Conservation (phyloP, 176 grass and related monocot species). For the Pharus latifolius region DNA sequence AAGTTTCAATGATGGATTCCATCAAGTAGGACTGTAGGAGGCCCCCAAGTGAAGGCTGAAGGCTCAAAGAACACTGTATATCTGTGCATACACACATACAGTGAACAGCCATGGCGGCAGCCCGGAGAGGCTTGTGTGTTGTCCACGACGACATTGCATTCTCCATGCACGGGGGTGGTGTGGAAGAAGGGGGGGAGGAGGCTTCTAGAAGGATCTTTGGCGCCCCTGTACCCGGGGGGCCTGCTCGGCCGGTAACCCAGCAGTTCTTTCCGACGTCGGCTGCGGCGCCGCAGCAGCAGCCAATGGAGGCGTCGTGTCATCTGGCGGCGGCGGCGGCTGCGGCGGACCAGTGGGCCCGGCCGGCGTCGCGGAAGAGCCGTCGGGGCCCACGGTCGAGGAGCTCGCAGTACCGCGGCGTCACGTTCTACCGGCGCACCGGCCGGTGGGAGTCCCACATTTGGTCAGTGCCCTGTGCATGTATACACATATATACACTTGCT, state of each 20-base stretch:
- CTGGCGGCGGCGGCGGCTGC: not conserved
- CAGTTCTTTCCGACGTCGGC: slow-evolving; percentile 45
- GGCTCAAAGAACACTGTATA: not conserved
- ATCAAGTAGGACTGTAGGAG: not conserved
- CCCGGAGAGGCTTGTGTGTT: not conserved
- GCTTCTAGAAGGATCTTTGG: slow-evolving; percentile 8
- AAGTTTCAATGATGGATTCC: slow-evolving; percentile 11
- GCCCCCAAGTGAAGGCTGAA: too few relatives aligned
- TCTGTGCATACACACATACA: not conserved
- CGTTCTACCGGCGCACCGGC: slow-evolving; percentile 72
- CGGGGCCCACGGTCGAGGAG: slow-evolving; percentile 61
- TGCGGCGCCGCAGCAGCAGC: not conserved
- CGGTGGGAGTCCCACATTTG: slow-evolving; percentile 76
- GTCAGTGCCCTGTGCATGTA: not conserved
- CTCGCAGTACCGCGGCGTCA: slow-evolving; percentile 80
- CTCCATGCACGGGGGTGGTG: not conserved
- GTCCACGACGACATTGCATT: not conserved
- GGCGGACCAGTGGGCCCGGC: slow-evolving; percentile 3
- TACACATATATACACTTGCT: not conserved
- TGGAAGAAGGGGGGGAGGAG: not conserved
- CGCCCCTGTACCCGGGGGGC: not conserved
- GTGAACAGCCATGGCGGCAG: slow-evolving; percentile 12
- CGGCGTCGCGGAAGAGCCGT: slow-evolving; percentile 41
- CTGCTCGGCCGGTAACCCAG: slow-evolving; percentile 22
- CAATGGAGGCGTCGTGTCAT: not conserved